Conservation (phyloP, 805 yeast genomes). For the Candida tallmaniae region DNA sequence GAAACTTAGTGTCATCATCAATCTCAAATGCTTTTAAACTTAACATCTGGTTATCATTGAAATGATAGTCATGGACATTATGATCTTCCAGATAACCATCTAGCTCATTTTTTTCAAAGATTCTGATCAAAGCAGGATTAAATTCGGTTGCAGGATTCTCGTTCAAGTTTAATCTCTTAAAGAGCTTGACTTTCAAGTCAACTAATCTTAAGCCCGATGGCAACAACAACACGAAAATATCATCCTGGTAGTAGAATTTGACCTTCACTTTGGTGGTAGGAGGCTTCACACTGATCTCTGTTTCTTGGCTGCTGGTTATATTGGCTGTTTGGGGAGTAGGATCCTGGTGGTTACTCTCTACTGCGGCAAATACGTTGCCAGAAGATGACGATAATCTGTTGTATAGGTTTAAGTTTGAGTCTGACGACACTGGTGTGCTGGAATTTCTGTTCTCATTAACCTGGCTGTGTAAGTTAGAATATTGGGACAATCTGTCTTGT, state of each 20-base stretch:
- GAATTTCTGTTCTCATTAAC: constrained; percentile 16
- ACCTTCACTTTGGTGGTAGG: constrained; percentile 46
- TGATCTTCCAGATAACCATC: constrained; percentile 35
- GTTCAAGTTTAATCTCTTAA: constrained; percentile 40
- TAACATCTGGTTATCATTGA: constrained; percentile 21
- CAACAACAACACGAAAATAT: constrained; percentile 67
- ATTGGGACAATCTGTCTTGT: constrained; percentile 50
- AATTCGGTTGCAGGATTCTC: constrained; percentile 12
- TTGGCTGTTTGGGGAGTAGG: not conserved
- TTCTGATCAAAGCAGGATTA: constrained; percentile 20
- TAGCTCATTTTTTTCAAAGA: constrained; percentile 38
- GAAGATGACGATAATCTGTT: constrained; percentile 9
- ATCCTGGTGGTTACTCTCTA: not conserved
- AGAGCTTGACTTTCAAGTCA: constrained; percentile 49
- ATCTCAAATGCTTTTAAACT: constrained; percentile 32
- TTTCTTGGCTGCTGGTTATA: not conserved
- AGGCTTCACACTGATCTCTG: not conserved
- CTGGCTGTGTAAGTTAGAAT: constrained; percentile 30
- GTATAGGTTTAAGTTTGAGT: constrained; percentile 16
- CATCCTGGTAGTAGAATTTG: constrained; percentile 75
- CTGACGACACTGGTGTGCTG: constrained; percentile 24
- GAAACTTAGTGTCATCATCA: constrained; percentile 37
- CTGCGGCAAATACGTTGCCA: constrained; percentile 2
- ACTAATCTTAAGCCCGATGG: constrained; percentile 44
- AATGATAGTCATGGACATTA: constrained; percentile 23